Evolutionary conservation across 2,329 filamentous ascomycete genomes (phyloP).

Genomic region (Coleophoma cylindrospora): DNA sequence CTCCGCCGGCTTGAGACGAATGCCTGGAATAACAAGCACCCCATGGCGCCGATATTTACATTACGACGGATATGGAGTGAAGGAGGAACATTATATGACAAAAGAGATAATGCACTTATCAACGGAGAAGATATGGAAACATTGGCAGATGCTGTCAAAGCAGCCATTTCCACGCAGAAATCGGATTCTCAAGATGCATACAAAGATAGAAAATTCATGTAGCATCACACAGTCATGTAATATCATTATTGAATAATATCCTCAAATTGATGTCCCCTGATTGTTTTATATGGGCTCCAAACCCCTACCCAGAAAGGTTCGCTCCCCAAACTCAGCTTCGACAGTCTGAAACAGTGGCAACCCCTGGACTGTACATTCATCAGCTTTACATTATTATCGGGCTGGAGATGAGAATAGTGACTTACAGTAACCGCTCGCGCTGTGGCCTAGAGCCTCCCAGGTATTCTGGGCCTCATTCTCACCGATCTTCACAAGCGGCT

Average conservation of each 20-base stretch:
- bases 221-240: too few species aligned
- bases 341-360: slow-evolving; percentile 13
- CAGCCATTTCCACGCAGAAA: not conserved
- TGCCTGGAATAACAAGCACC: slow-evolving; percentile 48
- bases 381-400: too few species aligned
- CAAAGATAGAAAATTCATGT: too few species aligned
- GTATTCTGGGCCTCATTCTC: slow-evolving; percentile 63
- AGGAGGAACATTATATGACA: slow-evolving; percentile 65
- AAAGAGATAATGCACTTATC: slow-evolving; percentile 60
- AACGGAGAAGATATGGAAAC: slow-evolving; percentile 47
- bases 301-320: slow-evolving; percentile 10
- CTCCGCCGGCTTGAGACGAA: slow-evolving; percentile 53
- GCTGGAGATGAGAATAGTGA: too few species aligned
- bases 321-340: slow-evolving; percentile 8
- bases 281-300: slow-evolving; percentile 1
- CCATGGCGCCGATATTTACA: slow-evolving; percentile 50
- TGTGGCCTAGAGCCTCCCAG: slow-evolving; percentile 57
- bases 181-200: too few species aligned
- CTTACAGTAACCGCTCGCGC: slow-evolving; percentile 8
- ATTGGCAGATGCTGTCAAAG: slow-evolving; percentile 39
- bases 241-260: too few species aligned
- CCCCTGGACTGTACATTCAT: slow-evolving; percentile 1
- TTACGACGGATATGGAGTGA: slow-evolving; percentile 68
- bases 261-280: too few species aligned
- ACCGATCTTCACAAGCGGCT: slow-evolving; percentile 57